Evolutionary conservation across 306 rosid species (phyloP), one percentile per base, ranked within the genome.

Genomic region (Prosopis cineraria): DNA sequence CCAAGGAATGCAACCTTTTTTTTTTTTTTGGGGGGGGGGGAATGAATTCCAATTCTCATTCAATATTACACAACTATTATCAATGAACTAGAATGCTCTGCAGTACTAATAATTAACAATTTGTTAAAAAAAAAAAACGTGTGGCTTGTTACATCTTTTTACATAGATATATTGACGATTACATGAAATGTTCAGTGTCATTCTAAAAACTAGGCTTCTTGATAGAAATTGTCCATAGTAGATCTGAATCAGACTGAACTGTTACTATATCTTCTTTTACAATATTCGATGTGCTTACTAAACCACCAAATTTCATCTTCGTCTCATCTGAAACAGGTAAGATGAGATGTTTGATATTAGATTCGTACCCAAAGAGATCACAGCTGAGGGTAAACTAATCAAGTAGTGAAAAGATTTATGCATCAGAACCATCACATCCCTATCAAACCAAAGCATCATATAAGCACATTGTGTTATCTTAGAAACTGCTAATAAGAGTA

Each of bases 201-300:
- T n/a, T n/a, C n/a, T 72, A 75, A 80, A 56, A 76, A 36, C 85
- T 83, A 83, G 7, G 83, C 85, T 80, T 87, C 86, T 94, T 89
- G 68, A 92, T 80, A 45, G 93, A 89, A 71, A 90, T 87, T 27
- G 98, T 94, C 98, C 97, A 94, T 27, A 94, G 92, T 74, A 94
- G 97, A 89, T 94, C 97, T 14, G 98, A 59, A 84, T 90, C 97
- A 30, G 98, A 94, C 77, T 77, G 89, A 63, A 92, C 97, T 37
- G 92, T 87, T 37, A 92, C 81, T 78, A 81, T 87, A 60, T 92
- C 98, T 31, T 66, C 93, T 65, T 83, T 80, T 43, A 88, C 93
- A 16, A 90, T 72, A 81, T 92, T 94, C 65, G 97, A 92, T 62
- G 97, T 92, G 81, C 98, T 92, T 52, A 94, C 10, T 34, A 94